phyloP scores from a whole-genome alignment of 179 eudicot genomes.

The Pouteria campechiana region DNA sequence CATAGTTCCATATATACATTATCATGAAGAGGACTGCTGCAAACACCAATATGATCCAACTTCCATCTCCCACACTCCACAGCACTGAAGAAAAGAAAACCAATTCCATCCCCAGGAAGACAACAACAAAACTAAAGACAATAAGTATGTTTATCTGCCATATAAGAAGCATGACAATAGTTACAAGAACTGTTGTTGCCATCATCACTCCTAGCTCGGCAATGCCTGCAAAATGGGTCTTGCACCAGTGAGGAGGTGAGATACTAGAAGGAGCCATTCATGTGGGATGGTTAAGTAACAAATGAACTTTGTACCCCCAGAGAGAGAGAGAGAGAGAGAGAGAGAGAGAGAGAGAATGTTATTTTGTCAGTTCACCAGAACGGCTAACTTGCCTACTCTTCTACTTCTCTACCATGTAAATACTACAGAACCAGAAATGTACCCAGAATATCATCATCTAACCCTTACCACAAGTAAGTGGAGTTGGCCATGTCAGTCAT shows the following conservation, averaged over 20 bases:
- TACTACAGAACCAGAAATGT: too few species aligned
- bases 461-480: too few species aligned
- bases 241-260: constrained; percentile 12
- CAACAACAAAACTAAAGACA: constrained; percentile 52
- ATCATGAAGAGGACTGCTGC: constrained; percentile 61
- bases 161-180: constrained; percentile 94
- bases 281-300: too few species aligned
- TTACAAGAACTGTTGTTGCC: constrained; percentile 88
- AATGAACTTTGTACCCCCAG: too few species aligned
- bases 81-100: constrained; percentile 83
- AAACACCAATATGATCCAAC: constrained; percentile 88
- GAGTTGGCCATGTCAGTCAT: too few species aligned
- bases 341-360: too few species aligned
- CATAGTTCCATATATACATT: constrained; percentile 94
- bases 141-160: constrained; percentile 85
- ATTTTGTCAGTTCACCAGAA: too few species aligned
- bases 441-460: too few species aligned
- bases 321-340: too few species aligned
- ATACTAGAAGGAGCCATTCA: too few species aligned
- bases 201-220: constrained; percentile 98
- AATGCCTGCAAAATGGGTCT: constrained; percentile 51
- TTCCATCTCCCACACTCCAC: constrained; percentile 79
- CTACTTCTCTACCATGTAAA: too few species aligned
- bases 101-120: constrained; percentile 84
- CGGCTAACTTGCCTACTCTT: too few species aligned